Evolutionary conservation across 1,139 yeast genomes (phyloP), one percentile per base, ranked within the genome.

Genomic region (Yamadazyma kanchanaburiensis): DNA sequence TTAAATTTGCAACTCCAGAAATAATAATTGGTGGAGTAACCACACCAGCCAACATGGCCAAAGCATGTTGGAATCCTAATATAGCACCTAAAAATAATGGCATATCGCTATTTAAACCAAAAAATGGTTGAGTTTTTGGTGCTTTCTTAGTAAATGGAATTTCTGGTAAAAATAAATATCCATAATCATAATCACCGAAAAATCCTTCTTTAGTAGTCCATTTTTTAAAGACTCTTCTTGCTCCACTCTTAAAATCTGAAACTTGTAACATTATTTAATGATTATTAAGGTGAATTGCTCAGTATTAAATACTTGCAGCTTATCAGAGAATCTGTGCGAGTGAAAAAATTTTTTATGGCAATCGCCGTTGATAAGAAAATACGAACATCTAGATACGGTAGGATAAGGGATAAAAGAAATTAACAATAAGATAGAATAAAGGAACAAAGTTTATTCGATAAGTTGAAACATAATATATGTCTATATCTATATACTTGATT

Each of bases 21-120:
- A 84, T 81, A 45, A 85, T 64, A 34, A 86, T 59, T 3, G 95
- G 94, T 5, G 95, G 95, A n/a, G 94, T 68, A 24, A 83, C 82
- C 28, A 88, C 76, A 48, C 96, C 96, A 7, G 95, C 96, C 59
- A 88, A 61, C 95, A 87, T 85, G 25, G 96, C 81, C 43, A 88
- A 61, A 2, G 94, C 66, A 53, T 88, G 96, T 59, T 87, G 96
- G 43, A 88, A 70, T 11, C 96, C 96, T 26, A 88, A 70, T 5
- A 87, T 42, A 32, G 83, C 57, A 1, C 95, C 95, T 32, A 87
- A 63, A 10, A 83, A 49, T 13, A 86, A 46, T 0, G 96, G 96
- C 77, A 88, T 79, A 5, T 80, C 84, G 24, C 82, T 76, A 51
- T 86, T 63, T 27, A 87, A 59, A 2, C 91, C 87, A 48, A 87